These are phyloP conservation scores for Heterobasidion parviporum DNA, from an alignment of 1,284 basidiomycete species.

Conservation along the genomic window DNA sequence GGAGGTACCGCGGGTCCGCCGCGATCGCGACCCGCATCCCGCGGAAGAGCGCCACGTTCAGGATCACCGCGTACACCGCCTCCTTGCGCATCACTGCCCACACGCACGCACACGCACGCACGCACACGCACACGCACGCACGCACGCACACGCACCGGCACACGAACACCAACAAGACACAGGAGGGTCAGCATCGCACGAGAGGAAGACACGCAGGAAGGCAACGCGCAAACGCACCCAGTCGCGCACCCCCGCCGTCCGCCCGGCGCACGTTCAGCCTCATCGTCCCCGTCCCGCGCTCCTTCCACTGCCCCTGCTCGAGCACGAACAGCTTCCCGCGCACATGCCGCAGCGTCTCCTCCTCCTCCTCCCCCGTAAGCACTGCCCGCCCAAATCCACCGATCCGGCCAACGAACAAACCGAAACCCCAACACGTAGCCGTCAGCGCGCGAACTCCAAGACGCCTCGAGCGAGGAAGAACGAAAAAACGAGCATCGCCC, in stretches of 20 bases:
- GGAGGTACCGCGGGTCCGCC: conserved; percentile 74
- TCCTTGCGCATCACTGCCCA: conserved; percentile 90
- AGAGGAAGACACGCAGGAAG: background rate
- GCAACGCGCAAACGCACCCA: conserved; percentile 41
- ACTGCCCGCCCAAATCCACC: conserved; percentile 35
- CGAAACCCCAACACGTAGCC: background rate
- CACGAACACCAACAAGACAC: too few species aligned
- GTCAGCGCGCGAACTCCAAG: too few species aligned
- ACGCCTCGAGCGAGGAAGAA: background rate
- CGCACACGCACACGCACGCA: too few species aligned
- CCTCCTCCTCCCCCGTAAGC: conserved; percentile 87
- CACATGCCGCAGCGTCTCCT: conserved; percentile 77
- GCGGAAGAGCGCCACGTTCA: conserved; percentile 82
- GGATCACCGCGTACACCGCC: conserved; percentile 77
- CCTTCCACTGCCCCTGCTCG: conserved; percentile 73
- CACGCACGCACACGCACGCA: too few species aligned
- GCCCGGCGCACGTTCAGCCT: conserved; percentile 71
- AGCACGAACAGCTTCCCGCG: conserved; percentile 82
- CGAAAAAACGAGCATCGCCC: background rate
- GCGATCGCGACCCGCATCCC: conserved; percentile 78
- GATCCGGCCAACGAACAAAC: conserved; percentile 3
- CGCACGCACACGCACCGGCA: too few species aligned
- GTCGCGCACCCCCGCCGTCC: conserved; percentile 65
- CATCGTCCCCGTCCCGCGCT: conserved; percentile 78
- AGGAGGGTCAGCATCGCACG: too few species aligned